Evolutionary conservation across 2,329 filamentous ascomycete species (phyloP).

Genomic region (Paecilomyces formosus): DNA sequence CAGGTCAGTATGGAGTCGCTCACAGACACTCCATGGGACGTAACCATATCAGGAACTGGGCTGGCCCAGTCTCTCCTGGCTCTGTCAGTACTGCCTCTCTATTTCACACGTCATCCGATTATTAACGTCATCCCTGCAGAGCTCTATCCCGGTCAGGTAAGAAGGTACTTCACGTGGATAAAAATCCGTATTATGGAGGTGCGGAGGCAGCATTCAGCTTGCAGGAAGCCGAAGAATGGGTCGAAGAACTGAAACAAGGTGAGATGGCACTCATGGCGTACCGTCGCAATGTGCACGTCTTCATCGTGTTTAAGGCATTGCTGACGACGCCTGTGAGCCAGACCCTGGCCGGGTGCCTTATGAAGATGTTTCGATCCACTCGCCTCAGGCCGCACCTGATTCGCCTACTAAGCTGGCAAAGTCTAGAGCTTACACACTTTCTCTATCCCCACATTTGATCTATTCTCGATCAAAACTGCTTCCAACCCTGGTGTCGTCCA

Average conservation of each 20-base stretch:
- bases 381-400: slow-evolving; percentile 11
- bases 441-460: slow-evolving; percentile 77
- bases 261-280: slow-evolving; percentile 6
- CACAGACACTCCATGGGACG: slow-evolving; percentile 68
- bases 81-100: slow-evolving; percentile 47
- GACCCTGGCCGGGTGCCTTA: slow-evolving; percentile 28
- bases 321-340: slow-evolving; percentile 21
- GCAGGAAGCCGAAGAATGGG: slow-evolving; percentile 73
- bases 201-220: slow-evolving; percentile 78
- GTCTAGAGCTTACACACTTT: slow-evolving; percentile 71
- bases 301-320: not conserved
- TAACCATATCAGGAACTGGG: slow-evolving; percentile 70
- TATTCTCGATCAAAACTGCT: slow-evolving; percentile 76
- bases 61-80: slow-evolving; percentile 72
- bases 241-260: slow-evolving; percentile 38
- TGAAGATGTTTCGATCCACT: slow-evolving; percentile 29
- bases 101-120: slow-evolving; percentile 13
- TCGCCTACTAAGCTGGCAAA: slow-evolving; percentile 24
- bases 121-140: slow-evolving; percentile 59
- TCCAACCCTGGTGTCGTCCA: slow-evolving; percentile 76
- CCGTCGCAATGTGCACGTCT: not conserved
- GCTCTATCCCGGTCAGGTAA: slow-evolving; percentile 87
- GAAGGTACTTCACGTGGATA: slow-evolving; percentile 83
- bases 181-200: slow-evolving; percentile 81
- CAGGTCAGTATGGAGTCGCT: slow-evolving; percentile 61